phyloP scores from a whole-genome alignment of 768 basidiomycete species.

The Auriscalpium vulgare region DNA sequence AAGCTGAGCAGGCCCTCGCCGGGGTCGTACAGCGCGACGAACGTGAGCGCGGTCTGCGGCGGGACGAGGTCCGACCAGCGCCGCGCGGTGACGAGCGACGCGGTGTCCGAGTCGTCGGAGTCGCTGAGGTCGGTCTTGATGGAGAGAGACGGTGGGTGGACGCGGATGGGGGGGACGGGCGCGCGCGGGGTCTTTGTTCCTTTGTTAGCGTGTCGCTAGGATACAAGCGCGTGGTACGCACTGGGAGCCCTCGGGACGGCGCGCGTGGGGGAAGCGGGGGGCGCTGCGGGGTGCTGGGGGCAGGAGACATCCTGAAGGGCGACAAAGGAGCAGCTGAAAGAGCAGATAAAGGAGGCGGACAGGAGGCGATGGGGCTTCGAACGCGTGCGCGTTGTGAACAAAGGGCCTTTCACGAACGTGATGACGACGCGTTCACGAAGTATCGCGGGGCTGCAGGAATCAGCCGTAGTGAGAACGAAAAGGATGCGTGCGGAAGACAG shows the following conservation, averaged over 20 bases:
- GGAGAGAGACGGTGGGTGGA: neutral
- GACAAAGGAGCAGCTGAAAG: neutral
- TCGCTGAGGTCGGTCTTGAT: neutral
- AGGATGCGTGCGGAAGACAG: neutral
- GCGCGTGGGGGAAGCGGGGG: neutral
- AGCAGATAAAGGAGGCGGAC: neutral
- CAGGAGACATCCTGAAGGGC: neutral
- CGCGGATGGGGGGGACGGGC: neutral
- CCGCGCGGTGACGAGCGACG: conserved; percentile 1
- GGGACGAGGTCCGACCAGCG: conserved; percentile 55
- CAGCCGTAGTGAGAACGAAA: neutral
- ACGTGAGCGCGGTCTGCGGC: conserved; percentile 47
- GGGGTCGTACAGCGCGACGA: conserved; percentile 54
- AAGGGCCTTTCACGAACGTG: neutral
- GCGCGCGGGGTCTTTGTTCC: neutral
- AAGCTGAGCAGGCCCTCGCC: conserved; percentile 51
- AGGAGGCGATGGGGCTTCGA: neutral
- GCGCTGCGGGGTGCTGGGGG: neutral
- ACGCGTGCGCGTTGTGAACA: neutral
- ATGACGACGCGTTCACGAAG: neutral
- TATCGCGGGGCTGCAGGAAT: neutral
- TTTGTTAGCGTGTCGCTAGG: neutral
- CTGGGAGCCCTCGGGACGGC: no score
- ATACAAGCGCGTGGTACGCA: no score
- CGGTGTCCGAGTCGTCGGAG: neutral